Conservation (phyloP, 2,329 filamentous ascomycete species). For the Trichophyton mentagrophytes region DNA sequence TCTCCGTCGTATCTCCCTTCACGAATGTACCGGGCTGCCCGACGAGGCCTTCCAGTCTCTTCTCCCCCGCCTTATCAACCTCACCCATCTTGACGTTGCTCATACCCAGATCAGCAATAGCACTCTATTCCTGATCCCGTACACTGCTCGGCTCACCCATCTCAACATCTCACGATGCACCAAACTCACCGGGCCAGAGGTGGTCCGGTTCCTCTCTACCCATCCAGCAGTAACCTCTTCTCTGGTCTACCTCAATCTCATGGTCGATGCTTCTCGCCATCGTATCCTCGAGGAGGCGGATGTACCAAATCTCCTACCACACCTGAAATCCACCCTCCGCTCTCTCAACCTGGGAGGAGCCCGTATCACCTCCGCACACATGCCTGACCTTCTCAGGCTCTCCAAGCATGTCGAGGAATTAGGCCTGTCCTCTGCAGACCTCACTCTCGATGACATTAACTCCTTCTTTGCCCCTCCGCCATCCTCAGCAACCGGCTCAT, state of each 20-base stretch:
- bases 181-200: conserved; percentile 50
- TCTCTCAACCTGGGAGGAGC: conserved; percentile 67
- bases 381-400: conserved; percentile 50
- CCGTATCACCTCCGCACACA: conserved; percentile 52
- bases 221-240: conserved; percentile 55
- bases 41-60: conserved; percentile 54
- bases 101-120: conserved; percentile 63
- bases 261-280: conserved; percentile 58
- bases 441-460: conserved; percentile 54
- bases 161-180: conserved; percentile 67
- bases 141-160: conserved; percentile 61
- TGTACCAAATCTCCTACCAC: conserved; percentile 50
- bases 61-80: conserved; percentile 53
- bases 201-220: conserved; percentile 57
- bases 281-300: conserved; percentile 56
- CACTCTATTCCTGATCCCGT: conserved; percentile 56
- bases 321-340: conserved; percentile 47
- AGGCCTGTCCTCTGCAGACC: conserved; percentile 52
- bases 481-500: conserved; percentile 21
- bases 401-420: conserved; percentile 65
- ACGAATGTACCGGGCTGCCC: conserved; percentile 63
- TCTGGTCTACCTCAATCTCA: conserved; percentile 60
- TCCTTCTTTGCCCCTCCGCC: conserved; percentile 37
- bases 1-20: conserved; percentile 58
- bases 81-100: conserved; percentile 70